phyloP scores from a whole-genome alignment of 352 stramenopile species.

The Phytophthora chlamydospora region DNA sequence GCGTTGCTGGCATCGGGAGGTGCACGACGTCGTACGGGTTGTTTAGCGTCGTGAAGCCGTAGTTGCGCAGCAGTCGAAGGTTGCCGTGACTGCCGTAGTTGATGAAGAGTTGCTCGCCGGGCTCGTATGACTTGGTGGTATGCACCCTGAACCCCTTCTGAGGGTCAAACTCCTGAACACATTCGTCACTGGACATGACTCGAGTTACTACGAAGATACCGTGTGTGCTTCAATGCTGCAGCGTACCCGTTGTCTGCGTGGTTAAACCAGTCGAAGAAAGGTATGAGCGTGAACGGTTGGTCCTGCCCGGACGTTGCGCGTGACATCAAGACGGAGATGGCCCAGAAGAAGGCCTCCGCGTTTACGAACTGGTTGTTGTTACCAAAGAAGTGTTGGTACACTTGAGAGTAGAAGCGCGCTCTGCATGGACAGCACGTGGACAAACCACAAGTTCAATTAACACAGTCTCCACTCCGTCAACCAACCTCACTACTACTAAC shows the following conservation, averaged over 20 bases:
- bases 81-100: slow-evolving; percentile 80
- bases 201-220: background rate
- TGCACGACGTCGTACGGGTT: slow-evolving; percentile 57
- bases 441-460: slow-evolving; percentile 3
- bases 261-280: slow-evolving; percentile 91
- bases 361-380: slow-evolving; percentile 55
- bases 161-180: slow-evolving; percentile 61
- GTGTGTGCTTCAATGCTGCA: background rate
- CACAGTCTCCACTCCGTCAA: slow-evolving; percentile 6
- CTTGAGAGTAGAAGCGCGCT: slow-evolving; percentile 63
- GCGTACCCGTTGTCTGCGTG: slow-evolving; percentile 63
- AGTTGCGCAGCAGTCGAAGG: slow-evolving; percentile 77
- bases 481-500: slow-evolving; percentile 34
- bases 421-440: slow-evolving; percentile 27
- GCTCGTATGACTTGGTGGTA: slow-evolving; percentile 57
- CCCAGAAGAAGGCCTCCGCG: slow-evolving; percentile 78
- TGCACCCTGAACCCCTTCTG: slow-evolving; percentile 69
- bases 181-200: slow-evolving; percentile 56
- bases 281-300: slow-evolving; percentile 84
- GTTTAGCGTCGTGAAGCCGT: slow-evolving; percentile 60
- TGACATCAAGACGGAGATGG: slow-evolving; percentile 82
- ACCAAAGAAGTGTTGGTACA: slow-evolving; percentile 80
- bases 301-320: slow-evolving; percentile 72
- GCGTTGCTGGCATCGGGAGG: slow-evolving; percentile 39
- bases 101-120: slow-evolving; percentile 81